These are phyloP conservation scores for Tricharina praecox DNA, from an alignment of 495 filamentous ascomycete species.

Conservation along the genomic window DNA sequence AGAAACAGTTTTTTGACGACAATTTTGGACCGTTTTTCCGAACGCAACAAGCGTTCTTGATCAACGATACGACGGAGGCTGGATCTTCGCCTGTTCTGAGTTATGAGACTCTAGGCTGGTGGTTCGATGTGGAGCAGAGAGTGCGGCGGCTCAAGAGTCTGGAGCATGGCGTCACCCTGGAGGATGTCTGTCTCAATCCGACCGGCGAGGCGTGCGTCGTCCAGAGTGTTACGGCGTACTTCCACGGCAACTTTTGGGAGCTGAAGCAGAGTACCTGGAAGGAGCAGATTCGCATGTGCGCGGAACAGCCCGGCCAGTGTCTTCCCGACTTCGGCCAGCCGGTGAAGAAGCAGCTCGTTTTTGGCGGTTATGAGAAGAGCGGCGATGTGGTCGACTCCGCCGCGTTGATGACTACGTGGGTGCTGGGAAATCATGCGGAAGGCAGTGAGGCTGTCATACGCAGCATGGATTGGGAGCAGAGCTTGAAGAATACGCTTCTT, in stretches of 20 bases:
- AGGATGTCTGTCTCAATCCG: slow-evolving; percentile 88
- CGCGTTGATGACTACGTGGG: slow-evolving; percentile 84
- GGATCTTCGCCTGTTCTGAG: slow-evolving; percentile 60
- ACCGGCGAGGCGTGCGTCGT: slow-evolving; percentile 80
- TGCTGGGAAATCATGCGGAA: slow-evolving; percentile 75
- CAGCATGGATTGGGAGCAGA: slow-evolving; percentile 80
- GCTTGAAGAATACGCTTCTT: slow-evolving; percentile 50
- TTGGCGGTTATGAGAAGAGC: slow-evolving; percentile 59
- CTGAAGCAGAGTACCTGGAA: slow-evolving; percentile 53
- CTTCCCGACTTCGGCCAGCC: slow-evolving; percentile 77
- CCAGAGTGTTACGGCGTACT: slow-evolving; percentile 77
- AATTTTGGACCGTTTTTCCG: slow-evolving; percentile 94
- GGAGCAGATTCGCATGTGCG: slow-evolving; percentile 48
- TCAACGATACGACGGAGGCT: slow-evolving; percentile 57
- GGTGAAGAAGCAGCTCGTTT: slow-evolving; percentile 62
- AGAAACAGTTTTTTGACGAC: slow-evolving; percentile 87
- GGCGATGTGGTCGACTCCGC: slow-evolving; percentile 52
- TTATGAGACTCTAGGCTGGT: slow-evolving; percentile 80
- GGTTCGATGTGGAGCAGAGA: slow-evolving; percentile 74
- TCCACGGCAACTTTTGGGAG: slow-evolving; percentile 45
- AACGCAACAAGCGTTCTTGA: slow-evolving; percentile 79
- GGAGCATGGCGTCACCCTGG: slow-evolving; percentile 44
- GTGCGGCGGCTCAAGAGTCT: slow-evolving; percentile 51
- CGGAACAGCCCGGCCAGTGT: slow-evolving; percentile 61
- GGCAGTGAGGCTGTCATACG: slow-evolving; percentile 46